These are phyloP conservation scores for Encephalitozoon intestinalis DNA, from an alignment of 371 early-diverging fungal species.

Conservation along the genomic window DNA sequence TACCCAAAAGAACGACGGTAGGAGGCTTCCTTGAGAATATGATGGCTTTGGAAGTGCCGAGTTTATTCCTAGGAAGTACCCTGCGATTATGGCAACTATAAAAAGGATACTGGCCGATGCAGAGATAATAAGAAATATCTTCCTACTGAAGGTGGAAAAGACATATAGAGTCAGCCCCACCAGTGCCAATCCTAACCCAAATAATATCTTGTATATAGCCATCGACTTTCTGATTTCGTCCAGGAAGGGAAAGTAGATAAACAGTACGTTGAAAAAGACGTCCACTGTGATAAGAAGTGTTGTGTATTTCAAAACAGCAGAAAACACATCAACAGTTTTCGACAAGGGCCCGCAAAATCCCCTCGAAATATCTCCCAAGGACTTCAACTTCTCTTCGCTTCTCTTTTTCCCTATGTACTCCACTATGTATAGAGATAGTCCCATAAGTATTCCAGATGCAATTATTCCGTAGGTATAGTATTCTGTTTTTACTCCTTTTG, in stretches of 20 bases:
- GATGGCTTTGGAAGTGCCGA: neutral
- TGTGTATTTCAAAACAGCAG: neutral
- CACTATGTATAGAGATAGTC: neutral
- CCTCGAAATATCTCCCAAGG: neutral
- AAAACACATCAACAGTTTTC: neutral
- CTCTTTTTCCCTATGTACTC: neutral
- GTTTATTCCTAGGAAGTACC: neutral
- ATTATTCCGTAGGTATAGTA: neutral
- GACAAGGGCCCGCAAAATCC: neutral
- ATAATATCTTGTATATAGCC: neutral
- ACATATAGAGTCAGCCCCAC: neutral
- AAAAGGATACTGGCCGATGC: neutral
- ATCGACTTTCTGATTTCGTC: neutral
- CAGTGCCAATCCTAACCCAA: neutral
- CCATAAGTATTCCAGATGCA: neutral
- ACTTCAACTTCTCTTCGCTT: neutral
- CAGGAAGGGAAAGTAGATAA: neutral
- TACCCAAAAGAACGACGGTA: slow-evolving; percentile 1
- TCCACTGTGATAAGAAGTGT: neutral
- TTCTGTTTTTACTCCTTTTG: neutral
- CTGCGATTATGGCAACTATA: neutral
- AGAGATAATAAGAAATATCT: neutral
- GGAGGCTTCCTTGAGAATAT: no score
- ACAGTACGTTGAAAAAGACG: neutral
- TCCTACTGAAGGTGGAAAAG: neutral